These are phyloP conservation scores for Rhododendron simsii DNA, from an alignment of 148 eudicot genomes.

Conservation along the genomic window DNA sequence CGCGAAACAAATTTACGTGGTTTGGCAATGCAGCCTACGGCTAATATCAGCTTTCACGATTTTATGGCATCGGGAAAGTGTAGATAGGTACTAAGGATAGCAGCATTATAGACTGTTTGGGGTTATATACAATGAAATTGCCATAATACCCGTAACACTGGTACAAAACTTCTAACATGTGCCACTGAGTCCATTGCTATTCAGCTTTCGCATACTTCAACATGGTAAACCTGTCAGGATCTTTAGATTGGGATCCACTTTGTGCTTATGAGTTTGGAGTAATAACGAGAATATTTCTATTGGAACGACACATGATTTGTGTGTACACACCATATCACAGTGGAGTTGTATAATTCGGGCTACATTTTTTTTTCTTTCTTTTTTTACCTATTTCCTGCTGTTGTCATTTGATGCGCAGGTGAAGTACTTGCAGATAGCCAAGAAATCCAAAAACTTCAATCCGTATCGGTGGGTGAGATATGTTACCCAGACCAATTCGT, in stretches of 20 bases:
- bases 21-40: not conserved
- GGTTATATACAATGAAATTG: not conserved
- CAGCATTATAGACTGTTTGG: not conserved
- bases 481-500: slow-evolving; percentile 78
- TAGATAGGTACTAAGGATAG: not conserved
- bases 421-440: slow-evolving; percentile 77
- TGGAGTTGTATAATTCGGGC: not conserved
- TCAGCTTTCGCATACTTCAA: not conserved
- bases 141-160: not conserved
- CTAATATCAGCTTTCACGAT: not conserved
- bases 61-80: not conserved
- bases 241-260: not conserved
- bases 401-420: slow-evolving; percentile 40
- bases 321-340: not conserved
- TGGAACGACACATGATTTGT: not conserved
- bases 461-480: slow-evolving; percentile 92
- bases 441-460: slow-evolving; percentile 62
- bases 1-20: not conserved
- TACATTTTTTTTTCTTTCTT: not conserved
- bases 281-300: not conserved
- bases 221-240: not conserved
- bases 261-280: not conserved
- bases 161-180: not conserved
- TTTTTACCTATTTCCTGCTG: not conserved
- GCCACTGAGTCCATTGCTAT: not conserved